These are phyloP conservation scores for Phytophthora pisi DNA, from an alignment of 352 stramenopile genomes.

Conservation along the genomic window DNA sequence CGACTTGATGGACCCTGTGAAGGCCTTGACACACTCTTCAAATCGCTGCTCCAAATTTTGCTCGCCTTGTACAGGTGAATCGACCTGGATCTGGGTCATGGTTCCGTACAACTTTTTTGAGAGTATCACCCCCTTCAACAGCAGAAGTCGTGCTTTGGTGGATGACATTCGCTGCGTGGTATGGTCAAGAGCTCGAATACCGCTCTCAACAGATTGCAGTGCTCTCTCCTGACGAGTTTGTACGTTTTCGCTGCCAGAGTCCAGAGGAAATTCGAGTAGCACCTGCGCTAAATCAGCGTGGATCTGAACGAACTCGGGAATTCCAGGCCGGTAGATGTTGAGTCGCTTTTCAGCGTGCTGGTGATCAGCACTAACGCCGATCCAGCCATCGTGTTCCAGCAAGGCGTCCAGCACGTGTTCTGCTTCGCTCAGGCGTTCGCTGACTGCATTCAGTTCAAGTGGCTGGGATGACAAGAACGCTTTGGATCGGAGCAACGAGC, in stretches of 20 bases:
- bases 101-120: constrained; percentile 41
- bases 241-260: constrained; percentile 25
- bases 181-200: constrained; percentile 48
- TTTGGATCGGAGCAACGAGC: constrained; percentile 45
- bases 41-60: constrained; percentile 15
- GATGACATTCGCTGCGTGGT: constrained; percentile 44
- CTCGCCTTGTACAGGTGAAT: constrained; percentile 2
- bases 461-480: constrained; percentile 21
- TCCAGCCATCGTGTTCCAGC: constrained; percentile 66
- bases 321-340: constrained; percentile 57
- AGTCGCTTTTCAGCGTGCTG: constrained; percentile 42
- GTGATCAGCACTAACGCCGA: constrained; percentile 34
- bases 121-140: constrained; percentile 58
- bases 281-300: constrained; percentile 56
- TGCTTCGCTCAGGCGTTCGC: constrained; percentile 40
- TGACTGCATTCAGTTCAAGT: constrained; percentile 18
- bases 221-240: constrained; percentile 24
- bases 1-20: constrained; percentile 39
- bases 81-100: background rate
- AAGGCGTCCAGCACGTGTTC: constrained; percentile 49
- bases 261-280: constrained; percentile 49
- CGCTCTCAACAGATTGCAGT: constrained; percentile 42
- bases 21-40: constrained; percentile 28
- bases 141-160: constrained; percentile 52
- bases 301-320: constrained; percentile 58